Percentiles rank a stretch among this genome's conserved stretches.
Conservation (phyloP, 1,284 basidiomycete genomes). For the Fomitopsis schrenkii region DNA sequence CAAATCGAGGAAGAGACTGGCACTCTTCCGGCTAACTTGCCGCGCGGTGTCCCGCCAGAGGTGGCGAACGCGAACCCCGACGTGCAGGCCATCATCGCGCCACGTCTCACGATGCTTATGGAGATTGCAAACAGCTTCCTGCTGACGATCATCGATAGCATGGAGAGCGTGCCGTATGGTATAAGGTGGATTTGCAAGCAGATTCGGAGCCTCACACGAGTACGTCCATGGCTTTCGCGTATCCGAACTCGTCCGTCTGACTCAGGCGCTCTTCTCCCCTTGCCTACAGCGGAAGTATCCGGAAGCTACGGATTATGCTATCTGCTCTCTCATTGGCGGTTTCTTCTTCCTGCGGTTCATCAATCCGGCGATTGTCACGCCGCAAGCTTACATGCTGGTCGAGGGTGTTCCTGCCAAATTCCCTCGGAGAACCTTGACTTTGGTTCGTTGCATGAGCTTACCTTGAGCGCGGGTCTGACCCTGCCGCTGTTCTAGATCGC, state of each 20-base stretch:
- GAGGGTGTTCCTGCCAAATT: conserved; percentile 97
- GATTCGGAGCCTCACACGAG: conserved; percentile 92
- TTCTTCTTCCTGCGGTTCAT: conserved; percentile 99
- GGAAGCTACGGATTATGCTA: conserved; percentile 85
- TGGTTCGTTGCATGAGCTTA: conserved; percentile 48
- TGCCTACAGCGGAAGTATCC: conserved; percentile 87
- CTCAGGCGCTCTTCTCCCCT: neutral
- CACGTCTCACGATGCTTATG: conserved; percentile 97
- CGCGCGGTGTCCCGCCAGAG: conserved; percentile 90
- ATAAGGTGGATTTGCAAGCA: conserved; percentile 99
- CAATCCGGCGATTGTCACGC: conserved; percentile 99
- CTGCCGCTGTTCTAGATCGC: conserved; percentile 66
- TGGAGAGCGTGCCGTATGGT: conserved; percentile 98
- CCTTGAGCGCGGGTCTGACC: neutral
- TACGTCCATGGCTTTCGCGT: conserved; percentile 34
- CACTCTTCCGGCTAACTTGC: conserved; percentile 83
- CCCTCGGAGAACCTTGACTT: conserved; percentile 90
- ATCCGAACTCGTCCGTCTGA: neutral
- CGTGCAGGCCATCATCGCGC: conserved; percentile 96
- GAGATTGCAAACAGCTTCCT: conserved; percentile 98
- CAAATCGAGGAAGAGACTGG: conserved; percentile 98
- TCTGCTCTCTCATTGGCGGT: conserved; percentile 97
- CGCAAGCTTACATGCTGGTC: conserved; percentile 99
- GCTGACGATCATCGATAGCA: conserved; percentile 94
- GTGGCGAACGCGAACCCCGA: conserved; percentile 91